A percentile compares a stretch with the other conserved stretches of the same genome.
phyloP scores from a whole-genome alignment of 2,329 filamentous ascomycete genomes.

The Aspergillus sp. region DNA sequence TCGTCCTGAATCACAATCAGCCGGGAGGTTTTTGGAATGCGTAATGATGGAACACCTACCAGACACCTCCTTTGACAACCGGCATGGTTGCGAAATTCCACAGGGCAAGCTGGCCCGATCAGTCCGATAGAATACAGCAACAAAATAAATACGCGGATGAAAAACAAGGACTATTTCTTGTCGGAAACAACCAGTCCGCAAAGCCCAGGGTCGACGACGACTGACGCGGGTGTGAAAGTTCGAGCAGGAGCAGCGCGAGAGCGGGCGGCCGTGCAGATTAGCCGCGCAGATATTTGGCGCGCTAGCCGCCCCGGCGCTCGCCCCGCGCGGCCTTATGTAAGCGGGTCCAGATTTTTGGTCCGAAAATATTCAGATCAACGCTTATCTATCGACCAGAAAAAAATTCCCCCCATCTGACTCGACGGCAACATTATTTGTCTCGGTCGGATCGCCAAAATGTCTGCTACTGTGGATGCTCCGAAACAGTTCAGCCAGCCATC shows the following conservation, averaged over 20 bases:
- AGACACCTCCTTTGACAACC: constrained; percentile 66
- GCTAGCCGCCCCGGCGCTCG: constrained; percentile 23
- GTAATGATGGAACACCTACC: constrained; percentile 33
- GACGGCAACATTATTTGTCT: neutral
- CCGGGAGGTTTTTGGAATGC: neutral
- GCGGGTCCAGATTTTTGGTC: constrained; percentile 30
- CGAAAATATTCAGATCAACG: constrained; percentile 19
- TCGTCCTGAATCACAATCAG: constrained; percentile 49
- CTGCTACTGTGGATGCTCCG: constrained; percentile 55
- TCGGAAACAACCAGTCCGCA: neutral
- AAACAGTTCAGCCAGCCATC: constrained; percentile 84
- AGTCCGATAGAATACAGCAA: neutral
- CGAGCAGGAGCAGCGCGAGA: neutral
- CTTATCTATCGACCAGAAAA: constrained; percentile 20
- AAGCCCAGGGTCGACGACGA: neutral
- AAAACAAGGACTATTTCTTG: neutral
- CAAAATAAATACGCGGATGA: neutral
- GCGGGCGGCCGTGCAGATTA: constrained; percentile 3
- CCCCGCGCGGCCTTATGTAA: constrained; percentile 30
- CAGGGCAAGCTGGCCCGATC: constrained; percentile 5
- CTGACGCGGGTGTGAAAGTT: constrained; percentile 21
- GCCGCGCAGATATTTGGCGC: constrained; percentile 26
- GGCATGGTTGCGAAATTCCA: constrained; percentile 49
- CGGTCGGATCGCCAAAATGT: constrained; percentile 26
- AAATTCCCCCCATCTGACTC: constrained; percentile 5